Evolutionary conservation across 345 rosid genomes (phyloP), one percentile per base, ranked within the genome.

Genomic region (Pugionium cornutum): DNA sequence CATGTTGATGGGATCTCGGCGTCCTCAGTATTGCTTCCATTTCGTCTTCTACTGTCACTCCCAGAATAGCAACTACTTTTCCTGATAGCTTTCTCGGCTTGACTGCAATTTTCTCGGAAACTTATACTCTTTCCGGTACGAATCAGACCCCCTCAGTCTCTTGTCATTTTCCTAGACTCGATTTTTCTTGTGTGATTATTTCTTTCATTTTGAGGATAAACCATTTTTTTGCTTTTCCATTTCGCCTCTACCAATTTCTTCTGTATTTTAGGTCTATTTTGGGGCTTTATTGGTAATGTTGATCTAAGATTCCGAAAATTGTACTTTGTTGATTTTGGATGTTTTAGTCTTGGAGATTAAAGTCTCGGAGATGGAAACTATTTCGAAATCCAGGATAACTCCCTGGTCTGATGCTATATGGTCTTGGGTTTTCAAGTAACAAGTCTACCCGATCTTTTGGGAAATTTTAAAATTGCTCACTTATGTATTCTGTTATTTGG

Each of bases 1-100:
- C 34, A 64, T 40, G 73, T 72, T 39, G 26, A 74, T 67, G 77
- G 46, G 77, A 74, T 74, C 68, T 61, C 44, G 27, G 31, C 59
- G 54, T 53, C 32, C 36, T 33, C 58, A 67, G 8, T 53, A n/a
- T 74, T 40, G 53, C 58, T 60, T 67, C 51, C 67, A 39, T 48
- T 53, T 66, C 53, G 49, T 64, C 45, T 67, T 37, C 63, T 61
- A 66, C 77, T 67, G 46, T 61, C 72, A 73, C 46, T 73, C 73
- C 68, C 63, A 36, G 9, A 73, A 67, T 39, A 53, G 58, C 57
- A 67, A 67, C 66, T 39, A 30, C 43, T 60, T 73, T 32, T 40
- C 11, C 57, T 60, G 54, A 64, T 41, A 55, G 1, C 31, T 34
- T 62, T 49, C 72, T 58, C 66, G 8, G 1, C 33, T 18, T 69